Evolutionary conservation across 83 land plant genomes (phyloP).

Genomic region (Diphasiastrum complanatum): DNA sequence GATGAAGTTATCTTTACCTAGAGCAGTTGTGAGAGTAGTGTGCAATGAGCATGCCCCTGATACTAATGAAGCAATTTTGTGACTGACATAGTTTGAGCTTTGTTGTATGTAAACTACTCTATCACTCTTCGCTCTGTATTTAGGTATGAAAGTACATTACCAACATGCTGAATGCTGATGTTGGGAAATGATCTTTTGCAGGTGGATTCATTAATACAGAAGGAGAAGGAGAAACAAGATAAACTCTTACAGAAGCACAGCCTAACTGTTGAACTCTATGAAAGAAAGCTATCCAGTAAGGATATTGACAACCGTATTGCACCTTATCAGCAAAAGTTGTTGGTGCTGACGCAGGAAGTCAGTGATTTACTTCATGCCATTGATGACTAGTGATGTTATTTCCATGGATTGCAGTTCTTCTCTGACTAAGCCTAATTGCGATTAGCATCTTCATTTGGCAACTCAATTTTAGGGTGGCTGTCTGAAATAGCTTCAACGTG

Average conservation of each 20-base stretch:
- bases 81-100: not conserved
- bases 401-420: not conserved
- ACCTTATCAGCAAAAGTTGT: slow-evolving; percentile 61
- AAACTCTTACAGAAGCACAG: slow-evolving; percentile 62
- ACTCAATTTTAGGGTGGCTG: too few relatives aligned
- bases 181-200: slow-evolving; percentile 25
- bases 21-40: not conserved
- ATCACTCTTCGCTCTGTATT: too few relatives aligned
- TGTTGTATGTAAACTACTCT: not conserved
- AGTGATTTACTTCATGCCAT: slow-evolving; percentile 57
- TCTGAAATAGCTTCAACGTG: too few relatives aligned
- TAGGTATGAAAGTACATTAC: too few relatives aligned
- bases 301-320: slow-evolving; percentile 76
- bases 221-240: slow-evolving; percentile 90
- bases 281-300: slow-evolving; percentile 56
- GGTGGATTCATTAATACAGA: slow-evolving; percentile 75
- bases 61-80: not conserved
- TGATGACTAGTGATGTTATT: slow-evolving; percentile 35
- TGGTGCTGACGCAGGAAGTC: slow-evolving; percentile 62
- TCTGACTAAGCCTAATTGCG: too few relatives aligned
- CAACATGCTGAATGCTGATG: not conserved
- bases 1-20: not conserved
- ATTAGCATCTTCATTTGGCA: too few relatives aligned
- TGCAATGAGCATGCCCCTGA: too few relatives aligned
- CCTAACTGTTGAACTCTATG: slow-evolving; percentile 61